A percentile compares a stretch with the other conserved stretches of the same genome.
phyloP scores from a whole-genome alignment of 2,329 filamentous ascomycete genomes.

The Amesomyces nigricolor region DNA sequence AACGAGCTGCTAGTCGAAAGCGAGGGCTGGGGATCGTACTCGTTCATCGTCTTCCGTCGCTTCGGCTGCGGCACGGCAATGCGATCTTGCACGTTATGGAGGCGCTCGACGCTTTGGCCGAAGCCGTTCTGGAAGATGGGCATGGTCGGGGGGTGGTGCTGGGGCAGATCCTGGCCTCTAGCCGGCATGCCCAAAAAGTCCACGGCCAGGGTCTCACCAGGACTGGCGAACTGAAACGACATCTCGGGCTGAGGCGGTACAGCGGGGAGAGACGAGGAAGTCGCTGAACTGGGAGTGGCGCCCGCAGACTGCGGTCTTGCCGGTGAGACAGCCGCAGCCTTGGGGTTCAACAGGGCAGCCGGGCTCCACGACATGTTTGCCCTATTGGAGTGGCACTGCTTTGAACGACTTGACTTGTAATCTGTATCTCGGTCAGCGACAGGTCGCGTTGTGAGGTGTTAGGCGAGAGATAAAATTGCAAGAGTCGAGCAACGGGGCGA shows the following conservation, averaged over 20 bases:
- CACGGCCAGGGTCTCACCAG: slow-evolving; percentile 29
- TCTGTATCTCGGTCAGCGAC: not conserved
- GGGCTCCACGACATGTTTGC: slow-evolving; percentile 28
- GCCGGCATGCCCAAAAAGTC: slow-evolving; percentile 32
- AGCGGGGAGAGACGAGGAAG: slow-evolving; percentile 26
- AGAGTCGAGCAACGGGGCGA: not conserved
- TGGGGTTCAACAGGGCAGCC: slow-evolving; percentile 37
- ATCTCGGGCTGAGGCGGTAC: slow-evolving; percentile 28
- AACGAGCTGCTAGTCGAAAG: slow-evolving; percentile 33
- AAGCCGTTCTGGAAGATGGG: slow-evolving; percentile 38
- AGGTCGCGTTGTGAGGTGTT: too few relatives aligned
- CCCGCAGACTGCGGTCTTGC: slow-evolving; percentile 18
- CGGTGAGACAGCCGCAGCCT: slow-evolving; percentile 20
- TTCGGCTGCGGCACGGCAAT: slow-evolving; percentile 54
- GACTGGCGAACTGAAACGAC: slow-evolving; percentile 40
- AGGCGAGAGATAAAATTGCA: not conserved
- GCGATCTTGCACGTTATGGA: slow-evolving; percentile 70
- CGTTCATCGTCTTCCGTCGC: slow-evolving; percentile 57
- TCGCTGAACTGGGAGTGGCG: slow-evolving; percentile 19
- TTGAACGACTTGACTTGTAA: not conserved
- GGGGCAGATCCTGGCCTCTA: slow-evolving; percentile 29
- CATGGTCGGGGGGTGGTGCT: slow-evolving; percentile 15
- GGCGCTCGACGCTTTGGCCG: slow-evolving; percentile 62
- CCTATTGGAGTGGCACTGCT: not conserved
- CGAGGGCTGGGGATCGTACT: slow-evolving; percentile 33